Evolutionary conservation across 495 filamentous ascomycete species (phyloP).

Genomic region (Penicillium robsamsonii): DNA sequence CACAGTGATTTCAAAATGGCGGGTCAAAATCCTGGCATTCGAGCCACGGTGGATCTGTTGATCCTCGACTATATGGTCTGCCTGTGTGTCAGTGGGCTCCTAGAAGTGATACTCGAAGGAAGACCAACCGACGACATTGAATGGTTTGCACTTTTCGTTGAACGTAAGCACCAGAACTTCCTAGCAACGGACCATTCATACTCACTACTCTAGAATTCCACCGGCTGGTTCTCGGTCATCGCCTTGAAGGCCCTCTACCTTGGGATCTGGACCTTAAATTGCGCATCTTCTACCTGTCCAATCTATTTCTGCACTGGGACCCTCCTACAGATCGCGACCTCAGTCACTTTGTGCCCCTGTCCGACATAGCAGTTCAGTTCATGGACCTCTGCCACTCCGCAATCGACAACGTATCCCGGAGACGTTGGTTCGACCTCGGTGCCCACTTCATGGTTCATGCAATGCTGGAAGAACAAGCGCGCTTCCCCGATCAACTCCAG

Average conservation of each 20-base stretch:
- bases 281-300: constrained; percentile 22
- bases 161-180: constrained; percentile 20
- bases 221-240: not conserved
- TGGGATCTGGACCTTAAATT: constrained; percentile 33
- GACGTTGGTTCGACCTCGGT: constrained; percentile 45
- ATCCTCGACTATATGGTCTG: constrained; percentile 57
- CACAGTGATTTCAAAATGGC: not conserved
- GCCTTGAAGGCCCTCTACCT: constrained; percentile 10
- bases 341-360: constrained; percentile 23
- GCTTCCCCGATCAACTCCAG: constrained; percentile 21
- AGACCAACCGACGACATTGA: not conserved
- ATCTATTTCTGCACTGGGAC: constrained; percentile 13
- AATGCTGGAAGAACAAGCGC: constrained; percentile 42
- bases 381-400: constrained; percentile 46
- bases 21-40: constrained; percentile 23
- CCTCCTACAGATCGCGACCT: not conserved
- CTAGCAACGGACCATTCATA: not conserved
- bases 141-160: constrained; percentile 24
- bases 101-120: constrained; percentile 13
- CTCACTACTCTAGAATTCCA: constrained; percentile 4
- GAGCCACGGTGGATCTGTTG: constrained; percentile 46
- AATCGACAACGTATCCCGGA: constrained; percentile 17
- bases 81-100: constrained; percentile 35
- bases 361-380: constrained; percentile 46
- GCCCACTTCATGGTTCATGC: constrained; percentile 52